Base-by-base conservation (phyloP, 441 rosid species). In the Lagerstroemia fauriei region DNA sequence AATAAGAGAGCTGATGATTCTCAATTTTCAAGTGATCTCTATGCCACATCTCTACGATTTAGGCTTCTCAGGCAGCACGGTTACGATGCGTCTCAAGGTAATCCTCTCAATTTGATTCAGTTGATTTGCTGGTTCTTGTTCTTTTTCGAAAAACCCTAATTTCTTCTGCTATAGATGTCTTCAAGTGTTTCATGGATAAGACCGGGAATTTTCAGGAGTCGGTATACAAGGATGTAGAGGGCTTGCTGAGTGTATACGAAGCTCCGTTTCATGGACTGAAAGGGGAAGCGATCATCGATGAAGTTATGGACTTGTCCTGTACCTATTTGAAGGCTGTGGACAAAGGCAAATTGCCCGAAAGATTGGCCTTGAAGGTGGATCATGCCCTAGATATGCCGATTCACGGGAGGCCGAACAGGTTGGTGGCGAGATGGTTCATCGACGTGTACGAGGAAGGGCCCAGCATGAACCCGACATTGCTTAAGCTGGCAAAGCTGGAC, bases 1-100 rank as follows among this genome's bases (percentile, higher is more conserved):
- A 13, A 31, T 78, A 2, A 34, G 20, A 79, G 70, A n/a, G 59
- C 17, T 5, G 22, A 18, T 29, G 29, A 22, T 14, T 61, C 73
- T 73, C 27, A 1, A 25, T 44, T 73, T 3, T 18, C n/a, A 24
- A 47, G 50, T 74, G 79, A 78, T 32, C 87, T 89, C 57, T 50
- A 80, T 16, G 76, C 66, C 11, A 73, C 86, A 17, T 63, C 87
- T 3, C 75, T 87, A 24, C 77, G 73, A 16, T 87, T 89, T 80
- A 77, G 91, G 47, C 81, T 89, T 63, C 75, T 85, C 46, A 71
- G 91, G 9, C 75, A 83, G 44, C 85, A 87, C 29, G 89, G 69
- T 1, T 83, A 56, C 34, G 4, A 6, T n/a, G 77, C 47, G 16
- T n/a, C 51, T 31, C 77, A 74, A 74, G 77, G 77, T 74, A 31